A percentile compares a stretch with the other conserved stretches of the same genome.
Conservation (phyloP, 805 yeast genomes). For the Candida nitratophila region DNA sequence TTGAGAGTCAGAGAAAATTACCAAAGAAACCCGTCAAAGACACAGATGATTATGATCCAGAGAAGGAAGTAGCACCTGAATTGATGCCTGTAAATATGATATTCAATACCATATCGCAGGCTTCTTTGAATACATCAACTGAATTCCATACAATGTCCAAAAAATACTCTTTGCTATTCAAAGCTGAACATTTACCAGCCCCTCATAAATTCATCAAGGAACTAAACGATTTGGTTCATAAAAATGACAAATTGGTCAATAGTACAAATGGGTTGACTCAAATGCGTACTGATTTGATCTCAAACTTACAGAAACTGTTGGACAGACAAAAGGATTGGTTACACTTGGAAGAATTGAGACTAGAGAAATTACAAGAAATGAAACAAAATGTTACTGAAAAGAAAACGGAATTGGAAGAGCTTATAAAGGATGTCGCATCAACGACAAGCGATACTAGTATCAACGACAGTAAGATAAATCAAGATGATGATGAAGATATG, state of each 20-base stretch:
- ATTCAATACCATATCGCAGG: constrained; percentile 16
- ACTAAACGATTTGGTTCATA: constrained; percentile 11
- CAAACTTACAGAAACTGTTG: constrained; percentile 20
- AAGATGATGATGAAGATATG: constrained; percentile 12
- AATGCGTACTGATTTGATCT: constrained; percentile 16
- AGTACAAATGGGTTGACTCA: constrained; percentile 9
- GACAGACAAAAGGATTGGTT: constrained; percentile 25
- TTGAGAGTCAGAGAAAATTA: background rate
- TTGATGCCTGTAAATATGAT: constrained; percentile 16
- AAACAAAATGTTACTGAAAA: constrained; percentile 10
- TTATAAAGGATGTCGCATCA: constrained; percentile 8
- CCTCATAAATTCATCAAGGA: constrained; percentile 21
- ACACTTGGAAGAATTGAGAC: constrained; percentile 16
- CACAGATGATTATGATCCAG: background rate
- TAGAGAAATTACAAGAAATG: constrained; percentile 13
- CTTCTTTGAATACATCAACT: constrained; percentile 13
- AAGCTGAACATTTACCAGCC: constrained; percentile 24
- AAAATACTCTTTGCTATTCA: constrained; percentile 18
- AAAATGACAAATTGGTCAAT: constrained; percentile 6
- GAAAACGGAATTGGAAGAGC: constrained; percentile 19
- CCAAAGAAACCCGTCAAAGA: background rate
- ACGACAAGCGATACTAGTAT: background rate
- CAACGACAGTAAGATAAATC: constrained; percentile 2
- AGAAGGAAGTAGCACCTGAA: constrained; percentile 17
- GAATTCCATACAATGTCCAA: constrained; percentile 14